Evolutionary conservation across 2,329 filamentous ascomycete species (phyloP).

Genomic region (Penicillium sclerotigenum): DNA sequence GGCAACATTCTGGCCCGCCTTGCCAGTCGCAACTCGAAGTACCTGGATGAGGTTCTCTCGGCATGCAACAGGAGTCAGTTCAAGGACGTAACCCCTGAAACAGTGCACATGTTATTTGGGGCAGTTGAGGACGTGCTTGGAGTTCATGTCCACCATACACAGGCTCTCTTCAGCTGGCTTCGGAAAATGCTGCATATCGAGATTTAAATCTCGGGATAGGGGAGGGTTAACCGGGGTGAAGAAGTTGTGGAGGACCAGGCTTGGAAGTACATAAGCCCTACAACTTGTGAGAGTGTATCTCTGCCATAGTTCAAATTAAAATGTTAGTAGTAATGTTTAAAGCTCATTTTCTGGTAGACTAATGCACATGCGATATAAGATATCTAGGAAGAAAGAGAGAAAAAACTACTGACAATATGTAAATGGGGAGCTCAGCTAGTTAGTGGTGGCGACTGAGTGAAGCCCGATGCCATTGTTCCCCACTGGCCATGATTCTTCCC

Average conservation of each 20-base stretch:
- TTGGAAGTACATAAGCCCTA: neutral
- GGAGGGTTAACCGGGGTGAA: neutral
- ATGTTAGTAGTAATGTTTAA: neutral
- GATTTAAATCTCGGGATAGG: conserved; percentile 15
- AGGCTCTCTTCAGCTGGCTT: conserved; percentile 37
- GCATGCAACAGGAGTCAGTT: neutral
- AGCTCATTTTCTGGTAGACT: neutral
- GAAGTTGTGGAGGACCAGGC: neutral
- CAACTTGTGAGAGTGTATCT: neutral
- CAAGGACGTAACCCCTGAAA: conserved; percentile 4
- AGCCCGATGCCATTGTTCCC: conserved; percentile 21
- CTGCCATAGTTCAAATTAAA: neutral
- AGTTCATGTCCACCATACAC: conserved; percentile 23
- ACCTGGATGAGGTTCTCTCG: conserved; percentile 33
- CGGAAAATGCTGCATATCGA: conserved; percentile 30
- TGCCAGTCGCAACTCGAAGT: conserved; percentile 42
- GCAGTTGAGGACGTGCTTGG: conserved; percentile 52
- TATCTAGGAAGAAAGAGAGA: neutral
- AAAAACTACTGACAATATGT: neutral
- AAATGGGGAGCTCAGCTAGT: neutral
- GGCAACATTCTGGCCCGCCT: conserved; percentile 63
- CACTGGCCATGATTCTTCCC: conserved; percentile 25
- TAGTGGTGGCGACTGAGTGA: conserved; percentile 12
- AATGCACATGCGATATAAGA: neutral
- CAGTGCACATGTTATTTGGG: conserved; percentile 41